Base-by-base conservation (phyloP, 2,329 filamentous ascomycete genomes). In the Aspergillus uvarum region DNA sequence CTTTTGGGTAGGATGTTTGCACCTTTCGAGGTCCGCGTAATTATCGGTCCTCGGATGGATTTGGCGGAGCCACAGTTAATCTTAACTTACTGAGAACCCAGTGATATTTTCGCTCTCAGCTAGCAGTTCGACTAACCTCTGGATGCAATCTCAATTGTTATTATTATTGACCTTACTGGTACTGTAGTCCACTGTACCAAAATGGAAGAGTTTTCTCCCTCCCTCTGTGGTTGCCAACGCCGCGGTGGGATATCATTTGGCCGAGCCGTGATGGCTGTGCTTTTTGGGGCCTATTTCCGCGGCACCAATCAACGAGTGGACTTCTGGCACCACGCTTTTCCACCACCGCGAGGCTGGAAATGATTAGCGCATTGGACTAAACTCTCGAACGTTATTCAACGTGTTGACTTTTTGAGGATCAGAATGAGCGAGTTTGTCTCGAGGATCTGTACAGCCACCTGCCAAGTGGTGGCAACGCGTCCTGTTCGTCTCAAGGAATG, bases 341-440 rank as follows among this genome's bases (percentile, higher is more conserved):
- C 32, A 35, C 32, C 32, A 16, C 32, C 2, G 32, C 32, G 54
- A 53, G 55, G 21, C 55, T 58, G 49, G 32, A 44, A 58, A 55
- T 47, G 6, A 44, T 44, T 44, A 44, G 38, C 38, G 16, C 16
- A 16, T 16, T 35, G 7, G 26, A 29, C 32, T 6, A 12, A 16
- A 16, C 3, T 19, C 38, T 44, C n/a, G 14, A 44, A 44, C 38
- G 38, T 44, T 44, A 16, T 35, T 19, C 16, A 35, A 35, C 32
- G 32, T 12, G 32, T 16, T 35, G 32, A 29, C 26, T 29, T 8
- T 26, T 44, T 44, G 38, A 44, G 38, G 38, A 8, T 19, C 6
- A 44, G 38, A 44, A 29, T 16, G 16, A 19, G 14, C 38, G 38
- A 44, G 16, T 19, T 44, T 44, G 19, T 16, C 16, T 35, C 11